phyloP scores from a whole-genome alignment of 1,139 yeast species.

The Pneumocystis murina region DNA sequence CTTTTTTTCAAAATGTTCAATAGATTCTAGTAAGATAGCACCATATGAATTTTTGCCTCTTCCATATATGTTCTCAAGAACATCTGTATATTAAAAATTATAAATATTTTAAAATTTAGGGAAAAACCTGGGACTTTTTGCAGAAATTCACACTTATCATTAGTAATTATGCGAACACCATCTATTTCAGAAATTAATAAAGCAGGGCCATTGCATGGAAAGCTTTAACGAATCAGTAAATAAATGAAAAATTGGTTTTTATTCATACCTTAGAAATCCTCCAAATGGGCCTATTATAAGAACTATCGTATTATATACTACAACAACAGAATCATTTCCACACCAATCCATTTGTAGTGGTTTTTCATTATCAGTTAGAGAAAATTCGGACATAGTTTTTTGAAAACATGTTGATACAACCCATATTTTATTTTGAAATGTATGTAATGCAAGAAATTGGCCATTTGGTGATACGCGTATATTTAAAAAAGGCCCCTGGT shows the following conservation, averaged over 20 bases:
- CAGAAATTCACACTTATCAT: conserved; percentile 45
- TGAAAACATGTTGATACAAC: conserved; percentile 41
- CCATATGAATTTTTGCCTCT: conserved; percentile 77
- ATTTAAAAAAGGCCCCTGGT: conserved; percentile 45
- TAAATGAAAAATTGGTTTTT: conserved; percentile 28
- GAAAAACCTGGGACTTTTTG: conserved; percentile 39
- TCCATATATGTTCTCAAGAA: conserved; percentile 49
- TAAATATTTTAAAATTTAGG: neutral
- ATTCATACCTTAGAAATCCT: conserved; percentile 36
- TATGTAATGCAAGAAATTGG: conserved; percentile 44
- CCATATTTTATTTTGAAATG: conserved; percentile 33
- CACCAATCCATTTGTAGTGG: conserved; percentile 56
- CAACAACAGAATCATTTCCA: conserved; percentile 64
- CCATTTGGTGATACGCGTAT: conserved; percentile 47
- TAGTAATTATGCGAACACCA: conserved; percentile 55
- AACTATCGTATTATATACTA: conserved; percentile 46
- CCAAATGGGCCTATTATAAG: conserved; percentile 60
- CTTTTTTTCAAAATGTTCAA: conserved; percentile 52
- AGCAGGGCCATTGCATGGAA: neutral
- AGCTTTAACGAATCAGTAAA: conserved; percentile 11
- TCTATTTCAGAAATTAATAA: conserved; percentile 37
- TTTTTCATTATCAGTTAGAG: conserved; percentile 21
- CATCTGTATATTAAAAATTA: conserved; percentile 14
- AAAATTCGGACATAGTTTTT: conserved; percentile 37
- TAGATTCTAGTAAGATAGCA: conserved; percentile 67